Percentiles rank a stretch among this genome's conserved stretches.
These are phyloP conservation scores for Madurella mycetomatis DNA, from an alignment of 2,329 filamentous ascomycete species.

Conservation along the genomic window DNA sequence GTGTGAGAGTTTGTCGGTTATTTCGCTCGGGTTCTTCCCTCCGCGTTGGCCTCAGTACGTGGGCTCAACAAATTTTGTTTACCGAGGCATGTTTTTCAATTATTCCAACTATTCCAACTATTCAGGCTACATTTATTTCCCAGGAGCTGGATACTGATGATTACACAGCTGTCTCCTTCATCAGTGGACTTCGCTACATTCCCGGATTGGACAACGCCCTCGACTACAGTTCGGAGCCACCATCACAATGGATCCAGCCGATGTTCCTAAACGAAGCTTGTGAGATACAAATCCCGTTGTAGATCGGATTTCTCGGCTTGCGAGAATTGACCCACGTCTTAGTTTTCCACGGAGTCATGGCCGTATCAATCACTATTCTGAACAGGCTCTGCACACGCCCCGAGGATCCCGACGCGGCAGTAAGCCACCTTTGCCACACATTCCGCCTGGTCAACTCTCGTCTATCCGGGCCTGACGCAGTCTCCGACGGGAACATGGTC, in stretches of 20 bases:
- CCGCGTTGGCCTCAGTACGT: too few relatives aligned
- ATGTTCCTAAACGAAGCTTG: conserved; percentile 27
- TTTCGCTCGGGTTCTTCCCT: neutral
- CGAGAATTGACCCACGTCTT: neutral
- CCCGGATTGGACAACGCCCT: conserved; percentile 4
- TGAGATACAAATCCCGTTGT: conserved; percentile 13
- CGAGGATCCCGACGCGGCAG: conserved; percentile 8
- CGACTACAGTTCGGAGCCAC: conserved; percentile 3
- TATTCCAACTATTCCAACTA: too few relatives aligned
- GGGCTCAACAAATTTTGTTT: too few relatives aligned
- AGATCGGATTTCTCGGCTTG: neutral
- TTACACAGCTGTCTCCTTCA: neutral
- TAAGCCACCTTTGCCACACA: conserved; percentile 26
- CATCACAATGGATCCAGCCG: neutral
- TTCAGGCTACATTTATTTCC: too few relatives aligned
- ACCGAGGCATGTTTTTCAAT: too few relatives aligned
- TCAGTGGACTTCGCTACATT: conserved; percentile 3
- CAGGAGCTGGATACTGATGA: too few relatives aligned
- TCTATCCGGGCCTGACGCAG: conserved; percentile 23
- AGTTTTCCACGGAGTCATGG: conserved; percentile 31
- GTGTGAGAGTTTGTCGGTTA: neutral
- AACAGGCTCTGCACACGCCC: neutral
- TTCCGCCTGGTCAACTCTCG: conserved; percentile 30
- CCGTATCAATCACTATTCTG: conserved; percentile 10
- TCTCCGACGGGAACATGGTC: conserved; percentile 28